Conservation (phyloP, 2,329 filamentous ascomycete genomes). For the Xylaria sp. region DNA sequence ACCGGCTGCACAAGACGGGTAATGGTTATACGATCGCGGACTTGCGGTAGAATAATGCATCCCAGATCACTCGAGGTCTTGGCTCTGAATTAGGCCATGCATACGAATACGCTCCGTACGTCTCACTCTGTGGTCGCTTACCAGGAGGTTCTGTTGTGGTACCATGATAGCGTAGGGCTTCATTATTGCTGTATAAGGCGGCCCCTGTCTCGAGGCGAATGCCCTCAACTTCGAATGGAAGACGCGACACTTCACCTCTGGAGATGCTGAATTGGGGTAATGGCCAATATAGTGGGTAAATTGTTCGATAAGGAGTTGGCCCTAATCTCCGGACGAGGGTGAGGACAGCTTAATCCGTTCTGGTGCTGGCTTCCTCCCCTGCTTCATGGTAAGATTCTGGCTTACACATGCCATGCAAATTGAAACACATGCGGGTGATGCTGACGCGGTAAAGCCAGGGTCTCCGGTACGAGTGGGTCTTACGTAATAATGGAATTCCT, state of each 20-base stretch:
- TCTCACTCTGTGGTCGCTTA: not conserved
- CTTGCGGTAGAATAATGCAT: not conserved
- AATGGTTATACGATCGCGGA: not conserved
- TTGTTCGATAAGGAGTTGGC: not conserved
- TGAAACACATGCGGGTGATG: not conserved
- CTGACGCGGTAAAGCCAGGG: not conserved
- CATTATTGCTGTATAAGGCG: not conserved
- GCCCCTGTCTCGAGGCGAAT: not conserved
- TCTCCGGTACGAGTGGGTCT: not conserved
- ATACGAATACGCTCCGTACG: not conserved
- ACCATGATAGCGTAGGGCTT: not conserved
- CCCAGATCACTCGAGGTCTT: not conserved
- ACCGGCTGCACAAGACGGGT: not conserved
- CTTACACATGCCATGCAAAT: not conserved
- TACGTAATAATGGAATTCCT: not conserved
- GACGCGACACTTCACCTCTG: not conserved
- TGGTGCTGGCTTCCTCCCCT: not conserved
- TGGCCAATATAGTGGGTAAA: not conserved
- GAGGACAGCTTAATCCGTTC: not conserved
- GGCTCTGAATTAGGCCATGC: not conserved
- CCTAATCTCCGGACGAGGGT: not conserved
- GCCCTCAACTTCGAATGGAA: not conserved
- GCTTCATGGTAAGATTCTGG: too few species aligned
- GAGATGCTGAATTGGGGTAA: not conserved
- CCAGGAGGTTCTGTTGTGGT: not conserved